Evolutionary conservation across 441 rosid genomes (phyloP).

Genomic region (Dalechampia spathulata): DNA sequence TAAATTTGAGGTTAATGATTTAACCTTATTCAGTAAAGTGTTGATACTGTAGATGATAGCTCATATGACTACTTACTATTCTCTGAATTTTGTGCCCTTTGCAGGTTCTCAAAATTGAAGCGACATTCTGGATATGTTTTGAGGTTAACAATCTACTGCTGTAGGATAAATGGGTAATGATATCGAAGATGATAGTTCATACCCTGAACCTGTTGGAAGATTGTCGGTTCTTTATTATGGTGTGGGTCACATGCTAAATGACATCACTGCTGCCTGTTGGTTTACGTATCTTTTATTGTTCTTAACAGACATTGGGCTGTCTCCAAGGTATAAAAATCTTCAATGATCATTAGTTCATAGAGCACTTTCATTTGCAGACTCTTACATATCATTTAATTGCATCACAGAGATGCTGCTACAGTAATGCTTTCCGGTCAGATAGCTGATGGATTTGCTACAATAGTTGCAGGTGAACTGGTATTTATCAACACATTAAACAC

Average conservation of each 20-base stretch:
- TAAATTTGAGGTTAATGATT: no score
- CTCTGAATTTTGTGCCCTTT: constrained; percentile 1
- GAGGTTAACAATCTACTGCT: constrained; percentile 6
- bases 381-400: no score
- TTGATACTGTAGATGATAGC: no score
- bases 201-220: constrained; percentile 54
- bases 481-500: not conserved
- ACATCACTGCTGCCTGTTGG: constrained; percentile 96
- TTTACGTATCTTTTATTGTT: constrained; percentile 87
- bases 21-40: no score
- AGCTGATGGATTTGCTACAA: constrained; percentile 85
- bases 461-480: constrained; percentile 91
- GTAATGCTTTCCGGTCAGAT: constrained; percentile 95
- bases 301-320: constrained; percentile 79
- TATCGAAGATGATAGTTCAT: constrained; percentile 43
- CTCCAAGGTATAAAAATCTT: constrained; percentile 49
- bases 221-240: constrained; percentile 72
- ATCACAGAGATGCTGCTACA: constrained; percentile 69
- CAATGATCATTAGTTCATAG: not conserved
- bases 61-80: not conserved
- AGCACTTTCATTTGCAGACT: not conserved
- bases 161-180: constrained; percentile 24
- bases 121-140: not conserved
- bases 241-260: constrained; percentile 93
- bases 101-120: constrained; percentile 10